Percentiles rank a stretch among this genome's conserved stretches.
Evolutionary conservation across 2,329 filamentous ascomycete genomes (phyloP).

Genomic region (Aureobasidium namibiae): DNA sequence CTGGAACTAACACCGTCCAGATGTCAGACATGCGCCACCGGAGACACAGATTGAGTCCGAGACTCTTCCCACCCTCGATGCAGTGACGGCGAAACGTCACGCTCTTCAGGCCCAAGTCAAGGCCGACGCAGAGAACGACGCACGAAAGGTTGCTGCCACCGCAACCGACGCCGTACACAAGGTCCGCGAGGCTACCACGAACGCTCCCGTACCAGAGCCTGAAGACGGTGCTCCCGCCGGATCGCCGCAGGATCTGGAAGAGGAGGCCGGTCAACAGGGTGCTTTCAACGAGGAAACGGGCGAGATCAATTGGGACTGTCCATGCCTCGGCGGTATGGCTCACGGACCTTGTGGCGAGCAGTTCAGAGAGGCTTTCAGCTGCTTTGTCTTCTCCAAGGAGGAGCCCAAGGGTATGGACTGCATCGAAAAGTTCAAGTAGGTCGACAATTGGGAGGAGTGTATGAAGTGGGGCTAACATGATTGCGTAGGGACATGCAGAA

Average conservation of each 20-base stretch:
- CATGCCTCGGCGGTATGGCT: conserved; percentile 94
- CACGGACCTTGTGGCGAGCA: conserved; percentile 91
- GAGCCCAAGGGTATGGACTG: conserved; percentile 98
- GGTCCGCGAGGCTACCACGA: conserved; percentile 8
- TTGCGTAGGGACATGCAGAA: conserved; percentile 79
- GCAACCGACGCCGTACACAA: conserved; percentile 3
- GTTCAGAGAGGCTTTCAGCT: conserved; percentile 94
- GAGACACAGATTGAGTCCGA: conserved; percentile 35
- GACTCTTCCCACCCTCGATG: conserved; percentile 36
- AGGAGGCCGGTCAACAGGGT: conserved; percentile 77
- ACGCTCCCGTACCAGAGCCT: conserved; percentile 14
- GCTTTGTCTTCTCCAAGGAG: conserved; percentile 90
- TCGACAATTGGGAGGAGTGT: conserved; percentile 30
- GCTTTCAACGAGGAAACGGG: conserved; percentile 98
- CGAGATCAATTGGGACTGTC: conserved; percentile 99
- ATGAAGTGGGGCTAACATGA: conserved; percentile 14
- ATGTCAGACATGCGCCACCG: conserved; percentile 27
- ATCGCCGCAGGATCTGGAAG: conserved; percentile 55
- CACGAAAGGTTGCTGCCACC: conserved; percentile 17
- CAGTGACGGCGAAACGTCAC: conserved; percentile 34
- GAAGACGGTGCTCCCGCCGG: conserved; percentile 25
- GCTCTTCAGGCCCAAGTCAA: conserved; percentile 25
- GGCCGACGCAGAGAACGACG: conserved; percentile 21
- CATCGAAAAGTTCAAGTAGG: conserved; percentile 94
- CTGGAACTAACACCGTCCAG: conserved; percentile 18